Percentiles rank a stretch among this genome's conserved stretches.
phyloP scores from a whole-genome alignment of 805 yeast species.

The baker's yeast (Saccharomyces cerevisiae) region DNA sequence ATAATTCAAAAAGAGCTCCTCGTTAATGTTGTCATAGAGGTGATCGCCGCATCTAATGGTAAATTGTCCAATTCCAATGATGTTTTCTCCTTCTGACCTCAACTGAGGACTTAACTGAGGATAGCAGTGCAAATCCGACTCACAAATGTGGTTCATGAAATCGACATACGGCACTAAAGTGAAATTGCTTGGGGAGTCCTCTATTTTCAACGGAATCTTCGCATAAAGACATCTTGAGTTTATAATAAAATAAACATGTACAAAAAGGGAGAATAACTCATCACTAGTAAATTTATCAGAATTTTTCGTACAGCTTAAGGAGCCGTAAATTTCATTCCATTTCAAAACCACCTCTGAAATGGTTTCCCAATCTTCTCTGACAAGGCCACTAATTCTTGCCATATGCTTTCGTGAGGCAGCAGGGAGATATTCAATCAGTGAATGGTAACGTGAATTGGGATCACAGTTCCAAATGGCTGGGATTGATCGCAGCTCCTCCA shows the following conservation, averaged over 20 bases:
- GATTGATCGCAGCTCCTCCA: slow-evolving; percentile 42
- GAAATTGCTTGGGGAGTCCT: slow-evolving; percentile 49
- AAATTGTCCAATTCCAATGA: slow-evolving; percentile 15
- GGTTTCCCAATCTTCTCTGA: slow-evolving; percentile 37
- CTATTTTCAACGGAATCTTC: slow-evolving; percentile 48
- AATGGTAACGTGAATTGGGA: slow-evolving; percentile 21
- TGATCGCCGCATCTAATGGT: slow-evolving; percentile 24
- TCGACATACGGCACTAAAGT: slow-evolving; percentile 91
- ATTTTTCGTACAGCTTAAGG: not conserved
- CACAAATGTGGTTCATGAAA: slow-evolving; percentile 62
- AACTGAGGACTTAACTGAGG: slow-evolving; percentile 41
- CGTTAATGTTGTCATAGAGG: slow-evolving; percentile 22
- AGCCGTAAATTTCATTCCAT: slow-evolving; percentile 12
- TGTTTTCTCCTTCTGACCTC: slow-evolving; percentile 32
- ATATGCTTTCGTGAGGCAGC: slow-evolving; percentile 34
- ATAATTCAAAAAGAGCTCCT: slow-evolving; percentile 66
- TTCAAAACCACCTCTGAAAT: slow-evolving; percentile 26
- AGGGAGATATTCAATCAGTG: slow-evolving; percentile 38
- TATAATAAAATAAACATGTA: slow-evolving; percentile 79
- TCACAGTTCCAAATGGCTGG: slow-evolving; percentile 56
- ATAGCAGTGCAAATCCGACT: slow-evolving; percentile 42
- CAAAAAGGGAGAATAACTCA: slow-evolving; percentile 28
- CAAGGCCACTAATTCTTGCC: slow-evolving; percentile 35
- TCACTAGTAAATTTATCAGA: not conserved
- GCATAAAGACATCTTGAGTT: slow-evolving; percentile 87